Evolutionary conservation across 805 yeast species (phyloP), one percentile per base, ranked within the genome.

Genomic region (Candida stauntonica): DNA sequence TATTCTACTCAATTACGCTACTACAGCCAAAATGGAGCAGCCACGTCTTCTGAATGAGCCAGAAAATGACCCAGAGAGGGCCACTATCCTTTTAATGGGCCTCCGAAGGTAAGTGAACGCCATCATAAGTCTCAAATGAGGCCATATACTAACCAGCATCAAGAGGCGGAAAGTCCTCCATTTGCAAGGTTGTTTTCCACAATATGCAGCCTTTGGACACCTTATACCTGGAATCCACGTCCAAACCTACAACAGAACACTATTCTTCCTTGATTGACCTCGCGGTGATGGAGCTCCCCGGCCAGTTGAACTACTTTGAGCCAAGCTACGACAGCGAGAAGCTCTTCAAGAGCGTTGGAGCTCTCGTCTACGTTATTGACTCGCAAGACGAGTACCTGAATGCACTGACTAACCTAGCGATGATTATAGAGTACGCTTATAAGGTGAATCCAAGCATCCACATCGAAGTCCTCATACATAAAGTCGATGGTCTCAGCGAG

Each of bases 141-240:
- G n/a, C n/a, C n/a, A n/a, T n/a, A n/a, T n/a, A n/a, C n/a, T n/a
- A n/a, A n/a, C n/a, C n/a, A n/a, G n/a, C n/a, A n/a, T n/a, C n/a
- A n/a, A n/a, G n/a, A n/a, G 85, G 91, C 16, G 99, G 99, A 12
- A 93, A 93, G 62, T 86, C 96, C 7, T 88, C 97, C 3, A 93
- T 93, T 23, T 81, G 96, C 54, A 88, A 91, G 57, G 98, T 93
- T 12, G 94, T 93, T 2, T 93, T 93, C 62, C 96, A 91, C 60
- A 85, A 86, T 57, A 87, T 93, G 95, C 95, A 86, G 56, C 97
- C 99, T 2, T 67, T 88, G 44, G 97, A 91, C 54, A 89, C 98
- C 0, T 62, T 91, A 32, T 91, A 91, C 54, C 64, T 93, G 38
- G 98, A 91, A 51, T 79, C 89, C 36, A 91, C 99, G 0, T 75